Evolutionary conservation across 345 rosid species (phyloP).

Genomic region (Turnera subulata): DNA sequence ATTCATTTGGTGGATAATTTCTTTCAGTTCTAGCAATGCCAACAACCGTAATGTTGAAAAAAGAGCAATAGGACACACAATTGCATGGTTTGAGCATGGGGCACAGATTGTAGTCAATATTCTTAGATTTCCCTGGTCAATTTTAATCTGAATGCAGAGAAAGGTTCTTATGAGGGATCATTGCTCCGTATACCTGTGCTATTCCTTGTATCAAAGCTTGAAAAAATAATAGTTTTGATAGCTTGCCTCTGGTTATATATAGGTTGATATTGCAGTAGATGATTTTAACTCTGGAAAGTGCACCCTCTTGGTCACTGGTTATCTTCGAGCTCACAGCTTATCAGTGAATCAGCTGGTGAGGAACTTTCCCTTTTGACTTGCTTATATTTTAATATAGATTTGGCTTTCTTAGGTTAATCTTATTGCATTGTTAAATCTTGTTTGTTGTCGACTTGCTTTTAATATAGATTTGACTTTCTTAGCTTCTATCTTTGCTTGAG

Average conservation of each 20-base stretch:
- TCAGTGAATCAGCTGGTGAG: constrained; percentile 89
- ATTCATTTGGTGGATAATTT: too few relatives aligned
- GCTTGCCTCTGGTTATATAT: constrained; percentile 2
- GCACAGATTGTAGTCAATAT: too few relatives aligned
- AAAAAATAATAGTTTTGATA: neutral
- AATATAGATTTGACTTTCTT: neutral
- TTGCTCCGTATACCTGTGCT: too few relatives aligned
- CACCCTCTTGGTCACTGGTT: constrained; percentile 70
- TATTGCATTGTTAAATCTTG: constrained; percentile 15
- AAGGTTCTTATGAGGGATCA: too few relatives aligned
- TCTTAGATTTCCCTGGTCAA: too few relatives aligned
- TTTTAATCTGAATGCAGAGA: too few relatives aligned
- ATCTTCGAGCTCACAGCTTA: constrained; percentile 60
- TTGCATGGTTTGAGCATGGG: too few relatives aligned
- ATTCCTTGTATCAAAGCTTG: neutral
- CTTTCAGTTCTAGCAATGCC: too few relatives aligned
- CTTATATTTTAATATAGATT: neutral
- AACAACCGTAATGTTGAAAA: too few relatives aligned
- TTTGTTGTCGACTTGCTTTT: constrained; percentile 6
- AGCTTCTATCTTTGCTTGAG: neutral
- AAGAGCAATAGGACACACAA: too few relatives aligned
- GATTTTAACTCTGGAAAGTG: constrained; percentile 50
- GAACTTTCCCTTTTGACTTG: constrained; percentile 10
- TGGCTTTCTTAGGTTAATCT: constrained; percentile 1
- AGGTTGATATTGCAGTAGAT: constrained; percentile 53